phyloP scores from a whole-genome alignment of 768 basidiomycete species.

The Suillus weaverae region DNA sequence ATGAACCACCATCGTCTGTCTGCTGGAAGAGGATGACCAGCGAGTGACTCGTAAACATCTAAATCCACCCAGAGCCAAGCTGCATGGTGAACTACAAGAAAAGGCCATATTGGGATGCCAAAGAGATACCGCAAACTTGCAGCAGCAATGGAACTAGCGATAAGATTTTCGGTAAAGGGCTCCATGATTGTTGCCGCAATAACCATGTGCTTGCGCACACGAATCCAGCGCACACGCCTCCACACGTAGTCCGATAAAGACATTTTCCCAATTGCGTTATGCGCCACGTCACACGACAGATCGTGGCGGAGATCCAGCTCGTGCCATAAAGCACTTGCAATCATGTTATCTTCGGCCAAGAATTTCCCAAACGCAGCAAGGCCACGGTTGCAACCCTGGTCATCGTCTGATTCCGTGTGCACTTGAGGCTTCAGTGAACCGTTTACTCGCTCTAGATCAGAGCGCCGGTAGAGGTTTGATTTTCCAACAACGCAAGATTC shows the following conservation, averaged over 20 bases:
- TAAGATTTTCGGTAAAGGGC: constrained; percentile 87
- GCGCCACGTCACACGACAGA: constrained; percentile 86
- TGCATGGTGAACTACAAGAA: constrained; percentile 58
- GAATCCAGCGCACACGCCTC: constrained; percentile 93
- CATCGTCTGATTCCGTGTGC: constrained; percentile 17
- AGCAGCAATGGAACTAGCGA: constrained; percentile 66
- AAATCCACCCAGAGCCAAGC: constrained; percentile 80
- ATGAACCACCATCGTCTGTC: constrained; percentile 59
- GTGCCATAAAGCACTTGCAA: constrained; percentile 90
- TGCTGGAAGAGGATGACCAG: constrained; percentile 58
- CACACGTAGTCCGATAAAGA: constrained; percentile 79
- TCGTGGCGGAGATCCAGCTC: constrained; percentile 87
- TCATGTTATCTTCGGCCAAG: constrained; percentile 98
- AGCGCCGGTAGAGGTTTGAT: constrained; percentile 89
- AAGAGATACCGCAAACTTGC: constrained; percentile 52
- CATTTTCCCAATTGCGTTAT: constrained; percentile 90
- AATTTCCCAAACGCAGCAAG: constrained; percentile 83
- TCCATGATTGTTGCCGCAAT: constrained; percentile 83
- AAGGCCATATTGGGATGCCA: constrained; percentile 52
- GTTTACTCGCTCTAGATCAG: constrained; percentile 77
- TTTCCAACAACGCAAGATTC: constrained; percentile 98
- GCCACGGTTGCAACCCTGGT: constrained; percentile 41
- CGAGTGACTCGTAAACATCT: constrained; percentile 77
- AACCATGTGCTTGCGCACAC: constrained; percentile 94
- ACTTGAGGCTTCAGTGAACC: constrained; percentile 56